Percentiles rank a stretch among this genome's conserved stretches.
These are phyloP conservation scores for Metschnikowia vanudenii DNA, from an alignment of 805 yeast genomes.

Conservation along the genomic window DNA sequence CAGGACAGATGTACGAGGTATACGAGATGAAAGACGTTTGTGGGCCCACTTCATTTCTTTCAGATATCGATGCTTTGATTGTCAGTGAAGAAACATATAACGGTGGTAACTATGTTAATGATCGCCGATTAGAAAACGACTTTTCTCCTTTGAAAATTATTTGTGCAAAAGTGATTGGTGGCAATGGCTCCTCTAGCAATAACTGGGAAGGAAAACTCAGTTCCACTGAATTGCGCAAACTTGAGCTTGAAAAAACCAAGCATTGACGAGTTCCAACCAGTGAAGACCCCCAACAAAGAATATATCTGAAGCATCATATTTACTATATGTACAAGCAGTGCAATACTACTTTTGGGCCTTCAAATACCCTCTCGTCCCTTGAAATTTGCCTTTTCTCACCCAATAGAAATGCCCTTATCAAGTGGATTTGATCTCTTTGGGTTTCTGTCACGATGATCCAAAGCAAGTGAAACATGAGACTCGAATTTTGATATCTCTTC, in stretches of 20 bases:
- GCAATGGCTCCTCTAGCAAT: conserved; percentile 40
- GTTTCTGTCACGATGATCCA: conserved; percentile 86
- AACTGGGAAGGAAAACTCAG: conserved; percentile 73
- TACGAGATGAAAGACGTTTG: conserved; percentile 77
- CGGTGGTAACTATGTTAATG: conserved; percentile 76
- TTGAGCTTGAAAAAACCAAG: conserved; percentile 10
- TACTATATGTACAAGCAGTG: not conserved
- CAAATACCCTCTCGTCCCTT: not conserved
- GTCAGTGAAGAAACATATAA: conserved; percentile 74
- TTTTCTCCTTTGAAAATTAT: conserved; percentile 45
- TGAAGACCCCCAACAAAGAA: not conserved
- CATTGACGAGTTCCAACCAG: not conserved
- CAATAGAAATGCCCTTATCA: conserved; percentile 46
- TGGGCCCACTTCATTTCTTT: conserved; percentile 86
- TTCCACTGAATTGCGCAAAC: conserved; percentile 71
- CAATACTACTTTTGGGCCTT: not conserved
- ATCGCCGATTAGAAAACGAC: conserved; percentile 55
- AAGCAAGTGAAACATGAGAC: conserved; percentile 57
- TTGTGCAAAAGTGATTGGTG: conserved; percentile 59
- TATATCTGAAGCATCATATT: not conserved
- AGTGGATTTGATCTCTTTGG: conserved; percentile 39
- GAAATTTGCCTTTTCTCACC: conserved; percentile 14
- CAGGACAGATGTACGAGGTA: conserved; percentile 47
- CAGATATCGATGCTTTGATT: conserved; percentile 73
- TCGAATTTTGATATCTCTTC: conserved; percentile 45